phyloP scores from a whole-genome alignment of 208 protist species.

The Wallacemonas rigidus region DNA sequence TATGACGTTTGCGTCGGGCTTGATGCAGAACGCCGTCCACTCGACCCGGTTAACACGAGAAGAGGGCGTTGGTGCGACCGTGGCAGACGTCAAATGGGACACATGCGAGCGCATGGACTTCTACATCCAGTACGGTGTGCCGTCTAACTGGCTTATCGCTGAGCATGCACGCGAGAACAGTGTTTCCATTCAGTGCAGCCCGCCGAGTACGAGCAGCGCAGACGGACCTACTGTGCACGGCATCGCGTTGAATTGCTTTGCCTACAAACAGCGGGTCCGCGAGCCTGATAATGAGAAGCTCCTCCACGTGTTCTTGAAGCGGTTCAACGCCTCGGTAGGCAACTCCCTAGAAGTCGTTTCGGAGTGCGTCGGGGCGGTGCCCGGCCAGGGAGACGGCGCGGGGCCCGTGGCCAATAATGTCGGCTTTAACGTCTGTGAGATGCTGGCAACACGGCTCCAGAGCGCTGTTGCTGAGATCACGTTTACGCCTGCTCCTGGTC shows the following conservation, averaged over 20 bases:
- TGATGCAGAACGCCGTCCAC: conserved; percentile 28
- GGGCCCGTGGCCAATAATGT: conserved; percentile 6
- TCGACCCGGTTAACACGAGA: conserved; percentile 5
- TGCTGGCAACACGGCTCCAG: conserved; percentile 48
- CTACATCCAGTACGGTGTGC: conserved; percentile 80
- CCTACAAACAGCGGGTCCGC: conserved; percentile 71
- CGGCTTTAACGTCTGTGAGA: conserved; percentile 35
- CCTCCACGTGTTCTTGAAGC: conserved; percentile 72
- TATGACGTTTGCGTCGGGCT: conserved; percentile 66
- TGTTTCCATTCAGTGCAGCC: conserved; percentile 74
- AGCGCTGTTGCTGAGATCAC: conserved; percentile 76
- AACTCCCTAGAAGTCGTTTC: conserved; percentile 64
- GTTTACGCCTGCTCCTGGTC: conserved; percentile 56
- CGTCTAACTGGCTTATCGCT: conserved; percentile 60
- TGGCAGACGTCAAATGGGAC: conserved; percentile 70
- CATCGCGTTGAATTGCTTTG: conserved; percentile 79
- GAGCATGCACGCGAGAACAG: conserved; percentile 75
- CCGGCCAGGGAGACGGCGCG: conserved; percentile 13
- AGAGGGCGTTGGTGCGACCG: conserved; percentile 29
- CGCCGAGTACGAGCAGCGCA: conserved; percentile 27
- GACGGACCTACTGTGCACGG: conserved; percentile 54
- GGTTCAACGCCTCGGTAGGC: conserved; percentile 75
- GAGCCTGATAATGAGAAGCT: conserved; percentile 61
- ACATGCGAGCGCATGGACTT: conserved; percentile 81
- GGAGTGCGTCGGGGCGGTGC: conserved; percentile 11